Conservation (phyloP, 2,329 filamentous ascomycete species). For the Cladobotryum protrusum region DNA sequence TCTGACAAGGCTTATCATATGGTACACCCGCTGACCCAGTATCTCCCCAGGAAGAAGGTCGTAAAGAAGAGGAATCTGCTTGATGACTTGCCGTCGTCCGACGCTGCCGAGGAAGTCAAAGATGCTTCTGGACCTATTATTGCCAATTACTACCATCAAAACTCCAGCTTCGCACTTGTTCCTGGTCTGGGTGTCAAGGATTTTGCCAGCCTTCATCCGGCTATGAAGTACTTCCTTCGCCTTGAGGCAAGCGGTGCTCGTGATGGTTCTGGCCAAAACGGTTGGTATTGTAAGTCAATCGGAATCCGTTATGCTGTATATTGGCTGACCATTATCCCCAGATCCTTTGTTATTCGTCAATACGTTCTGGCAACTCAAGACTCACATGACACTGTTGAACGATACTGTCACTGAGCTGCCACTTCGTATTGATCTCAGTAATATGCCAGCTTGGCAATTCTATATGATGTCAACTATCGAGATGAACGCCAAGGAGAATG, state of each 20-base stretch:
- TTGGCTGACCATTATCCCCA: conserved; percentile 19
- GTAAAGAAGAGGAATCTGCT: conserved; percentile 84
- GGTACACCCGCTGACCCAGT: conserved; percentile 77
- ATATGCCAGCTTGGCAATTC: conserved; percentile 85
- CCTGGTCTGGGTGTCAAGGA: conserved; percentile 68
- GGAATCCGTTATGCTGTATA: neutral
- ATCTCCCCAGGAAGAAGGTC: conserved; percentile 84
- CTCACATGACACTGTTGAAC: conserved; percentile 87
- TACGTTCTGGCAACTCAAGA: conserved; percentile 92
- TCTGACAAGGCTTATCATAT: conserved; percentile 74
- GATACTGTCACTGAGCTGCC: conserved; percentile 78
- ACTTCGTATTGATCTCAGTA: conserved; percentile 76
- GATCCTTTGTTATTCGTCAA: conserved; percentile 84
- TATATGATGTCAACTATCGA: conserved; percentile 78
- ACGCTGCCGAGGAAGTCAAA: conserved; percentile 40
- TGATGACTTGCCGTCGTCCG: conserved; percentile 37
- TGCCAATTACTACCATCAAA: conserved; percentile 88
- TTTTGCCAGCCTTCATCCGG: conserved; percentile 63
- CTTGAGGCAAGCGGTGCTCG: conserved; percentile 76
- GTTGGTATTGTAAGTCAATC: conserved; percentile 66
- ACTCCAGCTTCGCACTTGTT: conserved; percentile 83
- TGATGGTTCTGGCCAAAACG: conserved; percentile 77
- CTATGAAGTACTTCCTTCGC: conserved; percentile 68
- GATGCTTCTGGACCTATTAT: conserved; percentile 62
- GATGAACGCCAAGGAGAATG: conserved; percentile 76